Evolutionary conservation across 768 basidiomycete species (phyloP), one percentile per base, ranked within the genome.

Genomic region (Kwoniella dejecticola): DNA sequence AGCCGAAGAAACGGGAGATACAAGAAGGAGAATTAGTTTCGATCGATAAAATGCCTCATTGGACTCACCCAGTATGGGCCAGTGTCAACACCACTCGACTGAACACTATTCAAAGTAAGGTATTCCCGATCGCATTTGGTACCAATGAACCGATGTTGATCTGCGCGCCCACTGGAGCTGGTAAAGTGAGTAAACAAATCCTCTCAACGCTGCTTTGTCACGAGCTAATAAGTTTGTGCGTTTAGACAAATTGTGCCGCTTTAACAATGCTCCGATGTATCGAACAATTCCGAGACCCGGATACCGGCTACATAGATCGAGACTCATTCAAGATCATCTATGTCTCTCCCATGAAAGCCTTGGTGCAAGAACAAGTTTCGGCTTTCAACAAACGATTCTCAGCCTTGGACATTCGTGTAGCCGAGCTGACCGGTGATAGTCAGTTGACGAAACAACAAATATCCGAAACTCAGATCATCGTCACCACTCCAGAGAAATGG

Each of bases 401-500:
- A 0, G 78, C 82, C 0, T 87, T 83, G 71, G 89, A 88, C 42
- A 83, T 99, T 80, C 88, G 86, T 62, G 89, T 99, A 47, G 91
- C 90, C 27, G 96, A 99, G 79, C 84, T 99, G 57, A 99, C 96
- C 0, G 96, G 96, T 24, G 96, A 99, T 78, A 85, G 91, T 26
- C 94, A 97, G 83, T 90, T 98, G 85, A 99, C 94, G 55, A 99
- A 98, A 78, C 88, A 90, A 63, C 95, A 98, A 79, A 97, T 98
- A 55, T 81, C 92, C 8, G 93, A 94, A 74, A 96, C 95, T 0
- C 94, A 98, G 75, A 91, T 99, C 74, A 97, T 98, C 78, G 93
- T 98, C 64, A 96, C 94, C 0, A 98, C 96, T 0, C 96, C 95
- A 0, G 96, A 99, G 81, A 98, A 99, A 78, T 99, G 92, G 91